phyloP scores from a whole-genome alignment of 129 eudicot species.

The Helianthus annuus region DNA sequence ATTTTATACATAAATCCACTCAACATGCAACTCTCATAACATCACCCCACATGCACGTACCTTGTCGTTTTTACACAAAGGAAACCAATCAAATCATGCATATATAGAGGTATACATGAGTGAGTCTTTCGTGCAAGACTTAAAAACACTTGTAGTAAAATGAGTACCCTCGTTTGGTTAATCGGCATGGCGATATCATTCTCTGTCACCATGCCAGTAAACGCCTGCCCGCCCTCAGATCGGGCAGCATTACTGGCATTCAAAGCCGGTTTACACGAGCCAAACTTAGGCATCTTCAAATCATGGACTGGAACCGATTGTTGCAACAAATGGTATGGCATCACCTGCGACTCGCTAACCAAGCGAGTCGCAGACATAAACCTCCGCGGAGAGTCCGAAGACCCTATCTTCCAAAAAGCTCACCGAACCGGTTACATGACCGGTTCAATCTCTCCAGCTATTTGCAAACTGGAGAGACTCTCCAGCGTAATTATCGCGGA shows the following conservation, averaged over 20 bases:
- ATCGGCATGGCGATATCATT: slow-evolving; percentile 21
- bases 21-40: slow-evolving; percentile 20
- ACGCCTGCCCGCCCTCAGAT: slow-evolving; percentile 67
- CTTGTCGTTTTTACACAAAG: slow-evolving; percentile 26
- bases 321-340: slow-evolving; percentile 81
- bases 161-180: slow-evolving; percentile 29
- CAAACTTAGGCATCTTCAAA: slow-evolving; percentile 66
- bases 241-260: slow-evolving; percentile 67
- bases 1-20: slow-evolving; percentile 6
- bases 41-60: slow-evolving; percentile 48
- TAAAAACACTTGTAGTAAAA: not conserved
- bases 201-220: slow-evolving; percentile 18
- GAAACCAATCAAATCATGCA: slow-evolving; percentile 44
- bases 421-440: slow-evolving; percentile 85
- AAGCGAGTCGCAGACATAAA: slow-evolving; percentile 77
- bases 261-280: slow-evolving; percentile 61
- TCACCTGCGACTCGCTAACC: slow-evolving; percentile 17
- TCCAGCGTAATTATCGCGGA: slow-evolving; percentile 73
- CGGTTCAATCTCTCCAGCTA: slow-evolving; percentile 67
- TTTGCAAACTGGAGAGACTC: slow-evolving; percentile 64
- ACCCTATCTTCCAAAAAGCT: slow-evolving; percentile 65
- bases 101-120: slow-evolving; percentile 10
- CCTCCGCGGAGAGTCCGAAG: slow-evolving; percentile 90
- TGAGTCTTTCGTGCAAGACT: not conserved
- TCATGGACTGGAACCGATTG: slow-evolving; percentile 85